A percentile compares a stretch with the other conserved stretches of the same genome.
phyloP scores from a whole-genome alignment of 2,329 filamentous ascomycete genomes.

The Amphichorda felina region DNA sequence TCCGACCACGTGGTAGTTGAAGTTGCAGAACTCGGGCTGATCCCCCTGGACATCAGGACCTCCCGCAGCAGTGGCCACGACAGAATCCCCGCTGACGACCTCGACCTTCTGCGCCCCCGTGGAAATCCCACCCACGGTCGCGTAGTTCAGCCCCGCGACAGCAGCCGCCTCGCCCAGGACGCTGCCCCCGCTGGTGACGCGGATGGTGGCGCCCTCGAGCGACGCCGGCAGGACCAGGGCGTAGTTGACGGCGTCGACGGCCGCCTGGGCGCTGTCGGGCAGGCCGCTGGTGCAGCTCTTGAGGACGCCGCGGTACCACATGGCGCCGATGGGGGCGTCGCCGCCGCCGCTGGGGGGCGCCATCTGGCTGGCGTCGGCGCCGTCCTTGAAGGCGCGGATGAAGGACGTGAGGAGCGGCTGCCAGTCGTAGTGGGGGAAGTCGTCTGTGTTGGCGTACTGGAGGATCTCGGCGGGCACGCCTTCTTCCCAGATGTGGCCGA shows the following conservation, averaged over 20 bases:
- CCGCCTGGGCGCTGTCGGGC: constrained; percentile 2
- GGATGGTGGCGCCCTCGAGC: not conserved
- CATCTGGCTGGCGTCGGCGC: constrained; percentile 5
- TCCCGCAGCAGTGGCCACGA: no score
- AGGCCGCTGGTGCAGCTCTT: constrained; percentile 2
- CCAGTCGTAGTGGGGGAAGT: constrained; percentile 6
- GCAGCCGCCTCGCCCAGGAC: constrained; percentile 2
- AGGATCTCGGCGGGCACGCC: constrained; percentile 3
- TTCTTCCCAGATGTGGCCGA: constrained; percentile 7
- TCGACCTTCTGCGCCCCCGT: constrained; percentile 5
- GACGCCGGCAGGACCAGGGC: constrained; percentile 2
- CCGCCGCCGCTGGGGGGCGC: constrained; percentile 2
- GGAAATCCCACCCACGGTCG: not conserved
- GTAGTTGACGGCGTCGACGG: constrained; percentile 6
- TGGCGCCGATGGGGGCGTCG: constrained; percentile 5
- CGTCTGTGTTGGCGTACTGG: constrained; percentile 5
- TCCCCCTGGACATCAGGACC: no score
- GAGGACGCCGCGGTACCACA: constrained; percentile 7
- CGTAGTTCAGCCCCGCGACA: constrained; percentile 4
- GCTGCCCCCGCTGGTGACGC: constrained; percentile 3
- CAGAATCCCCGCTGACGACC: no score
- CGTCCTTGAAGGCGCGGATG: constrained; percentile 5
- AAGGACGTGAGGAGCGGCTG: constrained; percentile 8
- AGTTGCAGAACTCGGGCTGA: no score
- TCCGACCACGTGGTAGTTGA: no score